Evolutionary conservation across 2,329 filamentous ascomycete species (phyloP).

Genomic region (Sporothrix brasiliensis): DNA sequence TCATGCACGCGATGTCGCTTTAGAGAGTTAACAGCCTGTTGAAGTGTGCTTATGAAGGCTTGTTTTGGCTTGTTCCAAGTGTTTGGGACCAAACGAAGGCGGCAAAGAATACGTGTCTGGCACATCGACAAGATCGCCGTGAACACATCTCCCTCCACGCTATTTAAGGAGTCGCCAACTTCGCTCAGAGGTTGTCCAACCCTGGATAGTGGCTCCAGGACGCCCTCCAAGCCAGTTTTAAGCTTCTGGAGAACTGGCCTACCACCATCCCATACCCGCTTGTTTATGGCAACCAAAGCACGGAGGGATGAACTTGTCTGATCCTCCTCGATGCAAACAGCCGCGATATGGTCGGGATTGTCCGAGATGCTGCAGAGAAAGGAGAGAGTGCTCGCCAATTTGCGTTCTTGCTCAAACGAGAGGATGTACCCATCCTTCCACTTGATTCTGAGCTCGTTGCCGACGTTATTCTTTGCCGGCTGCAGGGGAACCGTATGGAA

Average conservation of each 20-base stretch:
- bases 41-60: neutral
- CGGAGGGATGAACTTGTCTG: neutral
- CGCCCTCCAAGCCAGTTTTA: neutral
- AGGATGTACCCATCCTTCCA: neutral
- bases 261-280: neutral
- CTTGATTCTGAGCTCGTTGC: neutral
- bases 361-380: constrained; percentile 21
- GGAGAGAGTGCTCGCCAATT: neutral
- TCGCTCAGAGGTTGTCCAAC: neutral
- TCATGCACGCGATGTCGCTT: neutral
- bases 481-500: neutral
- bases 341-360: constrained; percentile 12
- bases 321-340: constrained; percentile 23
- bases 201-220: neutral
- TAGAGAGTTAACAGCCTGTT: neutral
- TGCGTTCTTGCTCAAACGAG: neutral
- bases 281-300: constrained; percentile 22
- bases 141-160: neutral
- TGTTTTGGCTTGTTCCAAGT: neutral
- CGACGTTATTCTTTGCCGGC: neutral
- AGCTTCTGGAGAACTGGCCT: neutral
- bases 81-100: neutral
- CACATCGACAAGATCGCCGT: constrained; percentile 8
- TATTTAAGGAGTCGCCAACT: neutral
- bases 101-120: neutral